These are phyloP conservation scores for Hevea brasiliensis DNA, from an alignment of 345 rosid genomes.

Conservation along the genomic window DNA sequence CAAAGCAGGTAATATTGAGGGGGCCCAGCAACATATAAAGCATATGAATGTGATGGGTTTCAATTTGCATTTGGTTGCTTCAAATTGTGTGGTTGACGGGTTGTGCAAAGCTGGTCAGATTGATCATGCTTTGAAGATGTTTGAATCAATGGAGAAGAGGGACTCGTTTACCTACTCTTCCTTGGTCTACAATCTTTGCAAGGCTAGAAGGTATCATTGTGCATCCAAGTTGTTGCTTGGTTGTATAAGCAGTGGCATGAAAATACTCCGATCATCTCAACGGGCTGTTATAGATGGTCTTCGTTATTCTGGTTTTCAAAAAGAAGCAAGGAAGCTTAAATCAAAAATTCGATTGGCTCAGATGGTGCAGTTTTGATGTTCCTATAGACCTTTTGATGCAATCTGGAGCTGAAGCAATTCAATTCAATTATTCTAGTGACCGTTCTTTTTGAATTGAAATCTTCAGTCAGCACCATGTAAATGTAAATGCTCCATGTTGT, in stretches of 20 bases:
- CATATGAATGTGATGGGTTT: conserved; percentile 52
- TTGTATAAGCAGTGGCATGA: conserved; percentile 60
- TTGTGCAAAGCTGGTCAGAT: conserved; percentile 62
- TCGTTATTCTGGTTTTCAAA: conserved; percentile 45
- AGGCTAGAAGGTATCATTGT: conserved; percentile 49
- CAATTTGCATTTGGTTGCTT: conserved; percentile 51
- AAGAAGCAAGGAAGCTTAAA: conserved; percentile 58
- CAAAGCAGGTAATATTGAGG: conserved; percentile 56
- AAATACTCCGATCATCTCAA: conserved; percentile 60
- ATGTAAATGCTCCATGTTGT: neutral
- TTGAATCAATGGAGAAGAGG: conserved; percentile 60
- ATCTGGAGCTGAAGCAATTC: neutral
- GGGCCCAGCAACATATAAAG: conserved; percentile 52
- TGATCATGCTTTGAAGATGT: conserved; percentile 52
- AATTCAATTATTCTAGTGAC: neutral
- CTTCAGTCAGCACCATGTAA: neutral
- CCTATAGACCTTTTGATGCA: neutral
- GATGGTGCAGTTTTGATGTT: conserved; percentile 33
- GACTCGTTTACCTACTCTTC: conserved; percentile 79
- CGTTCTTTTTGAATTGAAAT: neutral
- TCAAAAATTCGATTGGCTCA: conserved; percentile 50
- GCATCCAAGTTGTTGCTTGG: conserved; percentile 70
- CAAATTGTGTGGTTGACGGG: conserved; percentile 66
- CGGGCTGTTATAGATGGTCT: conserved; percentile 71
- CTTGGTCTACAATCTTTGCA: conserved; percentile 78